These are phyloP conservation scores for Exophiala xenobiotica DNA, from an alignment of 2,329 filamentous ascomycete genomes.

Conservation along the genomic window DNA sequence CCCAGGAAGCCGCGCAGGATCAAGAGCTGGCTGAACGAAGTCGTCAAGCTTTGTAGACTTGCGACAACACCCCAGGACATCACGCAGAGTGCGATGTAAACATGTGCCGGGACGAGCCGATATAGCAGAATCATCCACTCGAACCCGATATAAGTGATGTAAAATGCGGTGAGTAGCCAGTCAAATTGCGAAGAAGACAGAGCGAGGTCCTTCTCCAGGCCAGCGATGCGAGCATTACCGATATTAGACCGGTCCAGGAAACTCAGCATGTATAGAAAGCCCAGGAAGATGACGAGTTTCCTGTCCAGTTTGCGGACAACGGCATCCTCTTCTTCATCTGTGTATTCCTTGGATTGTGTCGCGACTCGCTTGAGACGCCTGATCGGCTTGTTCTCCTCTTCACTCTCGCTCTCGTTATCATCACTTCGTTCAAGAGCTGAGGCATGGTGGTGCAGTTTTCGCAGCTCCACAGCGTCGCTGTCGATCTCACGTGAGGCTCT, in stretches of 20 bases:
- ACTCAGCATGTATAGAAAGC: slow-evolving; percentile 77
- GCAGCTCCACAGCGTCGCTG: slow-evolving; percentile 13
- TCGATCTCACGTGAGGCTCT: slow-evolving; percentile 10
- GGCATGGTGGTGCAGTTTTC: slow-evolving; percentile 11
- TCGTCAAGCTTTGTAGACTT: slow-evolving; percentile 60
- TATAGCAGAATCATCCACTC: slow-evolving; percentile 68
- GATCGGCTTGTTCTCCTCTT: neutral
- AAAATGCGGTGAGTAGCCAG: slow-evolving; percentile 63
- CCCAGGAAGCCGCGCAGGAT: slow-evolving; percentile 48
- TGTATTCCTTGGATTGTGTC: slow-evolving; percentile 58
- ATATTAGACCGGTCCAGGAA: slow-evolving; percentile 81
- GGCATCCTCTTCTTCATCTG: slow-evolving; percentile 66
- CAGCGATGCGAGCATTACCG: slow-evolving; percentile 63
- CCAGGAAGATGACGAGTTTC: slow-evolving; percentile 75
- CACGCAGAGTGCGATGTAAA: slow-evolving; percentile 62
- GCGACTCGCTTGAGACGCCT: slow-evolving; percentile 11
- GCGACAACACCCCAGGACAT: slow-evolving; percentile 72
- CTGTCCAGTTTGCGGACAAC: slow-evolving; percentile 76
- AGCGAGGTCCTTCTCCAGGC: slow-evolving; percentile 54
- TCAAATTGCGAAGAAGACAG: slow-evolving; percentile 59
- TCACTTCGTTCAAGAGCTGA: neutral
- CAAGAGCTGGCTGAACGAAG: slow-evolving; percentile 53
- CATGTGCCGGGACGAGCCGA: slow-evolving; percentile 58
- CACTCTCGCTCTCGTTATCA: slow-evolving; percentile 12
- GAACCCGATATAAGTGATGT: slow-evolving; percentile 63